Evolutionary conservation across 2,329 filamentous ascomycete species (phyloP).

Genomic region (Trichoderma koningiopsis): DNA sequence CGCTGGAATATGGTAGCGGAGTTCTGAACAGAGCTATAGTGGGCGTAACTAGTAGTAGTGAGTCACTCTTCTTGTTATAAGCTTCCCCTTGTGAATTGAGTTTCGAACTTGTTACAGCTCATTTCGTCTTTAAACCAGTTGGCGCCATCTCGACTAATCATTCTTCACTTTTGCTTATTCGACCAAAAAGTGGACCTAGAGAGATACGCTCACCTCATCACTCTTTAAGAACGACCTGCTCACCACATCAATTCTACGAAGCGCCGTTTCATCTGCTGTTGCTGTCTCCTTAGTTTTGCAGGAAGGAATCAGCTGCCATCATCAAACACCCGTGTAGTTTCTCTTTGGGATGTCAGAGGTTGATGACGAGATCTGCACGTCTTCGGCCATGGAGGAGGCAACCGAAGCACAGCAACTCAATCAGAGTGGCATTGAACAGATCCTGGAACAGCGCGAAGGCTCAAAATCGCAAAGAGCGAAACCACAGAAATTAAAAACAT

Average conservation of each 20-base stretch:
- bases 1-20: constrained; percentile 3
- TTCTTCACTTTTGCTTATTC: neutral
- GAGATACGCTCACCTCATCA: constrained; percentile 15
- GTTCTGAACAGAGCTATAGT: neutral
- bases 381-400: neutral
- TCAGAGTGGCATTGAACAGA: neutral
- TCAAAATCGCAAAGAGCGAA: neutral
- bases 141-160: neutral
- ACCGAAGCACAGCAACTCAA: neutral
- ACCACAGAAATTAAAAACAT: constrained; percentile 2
- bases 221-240: neutral
- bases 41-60: neutral
- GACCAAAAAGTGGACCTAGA: neutral
- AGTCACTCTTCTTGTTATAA: neutral
- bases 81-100: neutral
- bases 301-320: constrained; percentile 7
- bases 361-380: constrained; percentile 12
- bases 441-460: neutral
- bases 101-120: neutral
- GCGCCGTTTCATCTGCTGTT: neutral
- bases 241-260: constrained; percentile 10
- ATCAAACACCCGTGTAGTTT: neutral
- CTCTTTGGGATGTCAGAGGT: neutral
- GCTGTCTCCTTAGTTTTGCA: neutral
- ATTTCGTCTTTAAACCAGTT: neutral